phyloP scores from a whole-genome alignment of 371 early-diverging fungal species.

The Rhizopus delemar region DNA sequence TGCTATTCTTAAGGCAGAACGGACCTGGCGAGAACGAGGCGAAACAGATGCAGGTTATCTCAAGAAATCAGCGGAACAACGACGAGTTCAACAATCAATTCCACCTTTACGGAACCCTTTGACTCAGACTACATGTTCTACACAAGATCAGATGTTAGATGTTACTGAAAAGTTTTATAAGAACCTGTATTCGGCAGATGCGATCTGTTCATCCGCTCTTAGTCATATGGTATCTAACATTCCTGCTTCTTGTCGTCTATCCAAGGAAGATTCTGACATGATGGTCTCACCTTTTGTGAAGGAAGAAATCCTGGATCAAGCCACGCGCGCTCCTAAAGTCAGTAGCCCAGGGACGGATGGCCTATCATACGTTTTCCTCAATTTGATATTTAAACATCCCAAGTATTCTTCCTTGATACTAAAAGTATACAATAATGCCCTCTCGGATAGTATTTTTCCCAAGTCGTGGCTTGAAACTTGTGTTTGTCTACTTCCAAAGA shows the following conservation, averaged over 20 bases:
- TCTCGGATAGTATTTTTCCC: constrained; percentile 6
- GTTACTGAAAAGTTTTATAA: constrained; percentile 6
- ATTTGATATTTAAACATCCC: neutral
- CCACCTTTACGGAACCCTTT: neutral
- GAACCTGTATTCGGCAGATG: neutral
- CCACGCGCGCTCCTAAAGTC: neutral
- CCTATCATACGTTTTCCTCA: constrained; percentile 2
- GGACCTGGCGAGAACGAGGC: constrained; percentile 6
- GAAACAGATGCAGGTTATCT: constrained; percentile 5
- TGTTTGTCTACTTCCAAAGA: constrained; percentile 19
- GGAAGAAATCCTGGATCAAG: neutral
- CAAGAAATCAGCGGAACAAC: neutral
- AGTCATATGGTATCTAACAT: neutral
- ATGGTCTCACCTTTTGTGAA: neutral
- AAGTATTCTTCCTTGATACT: neutral
- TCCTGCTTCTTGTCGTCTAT: neutral
- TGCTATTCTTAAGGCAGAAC: neutral
- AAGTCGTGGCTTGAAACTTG: constrained; percentile 14
- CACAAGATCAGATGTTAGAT: neutral
- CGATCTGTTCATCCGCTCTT: neutral
- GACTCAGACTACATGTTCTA: neutral
- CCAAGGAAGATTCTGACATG: neutral
- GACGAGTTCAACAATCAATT: neutral
- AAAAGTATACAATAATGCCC: constrained; percentile 5
- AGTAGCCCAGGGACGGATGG: constrained; percentile 17